phyloP scores from a whole-genome alignment of 2,329 filamentous ascomycete genomes.

The Corniculantispora saksenae region DNA sequence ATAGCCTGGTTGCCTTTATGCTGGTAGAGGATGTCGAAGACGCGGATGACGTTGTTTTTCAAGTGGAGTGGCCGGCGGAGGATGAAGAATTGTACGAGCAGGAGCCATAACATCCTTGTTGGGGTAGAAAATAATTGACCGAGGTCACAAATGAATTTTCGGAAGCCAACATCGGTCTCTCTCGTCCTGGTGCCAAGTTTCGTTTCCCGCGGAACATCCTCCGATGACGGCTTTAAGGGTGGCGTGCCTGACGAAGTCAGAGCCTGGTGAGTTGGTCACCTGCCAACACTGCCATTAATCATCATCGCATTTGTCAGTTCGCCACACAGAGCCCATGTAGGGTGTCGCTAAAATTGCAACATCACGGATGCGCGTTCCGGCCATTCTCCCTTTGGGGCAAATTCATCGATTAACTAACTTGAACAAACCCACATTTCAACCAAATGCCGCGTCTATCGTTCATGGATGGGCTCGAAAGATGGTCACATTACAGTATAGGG shows the following conservation, averaged over 20 bases:
- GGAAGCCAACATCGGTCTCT: background rate
- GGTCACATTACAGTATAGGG: background rate
- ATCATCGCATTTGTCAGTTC: background rate
- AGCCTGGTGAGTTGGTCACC: constrained; percentile 7
- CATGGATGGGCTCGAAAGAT: no score
- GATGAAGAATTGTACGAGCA: constrained; percentile 38
- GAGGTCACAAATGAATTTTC: background rate
- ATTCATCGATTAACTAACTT: background rate
- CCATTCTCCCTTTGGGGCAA: background rate
- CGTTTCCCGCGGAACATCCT: background rate
- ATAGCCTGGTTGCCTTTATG: constrained; percentile 51
- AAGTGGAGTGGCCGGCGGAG: constrained; percentile 48
- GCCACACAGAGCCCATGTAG: background rate
- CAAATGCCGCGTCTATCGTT: no score
- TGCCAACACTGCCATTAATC: constrained; percentile 3
- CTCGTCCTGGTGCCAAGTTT: background rate
- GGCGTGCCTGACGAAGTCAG: constrained; percentile 4
- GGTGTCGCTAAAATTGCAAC: background rate
- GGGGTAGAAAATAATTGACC: background rate
- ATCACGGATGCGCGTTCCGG: background rate
- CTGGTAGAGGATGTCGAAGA: constrained; percentile 43
- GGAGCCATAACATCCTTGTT: background rate
- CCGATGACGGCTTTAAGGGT: constrained; percentile 13
- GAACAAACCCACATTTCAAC: no score
- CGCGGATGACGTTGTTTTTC: constrained; percentile 41